A percentile compares a stretch with the other conserved stretches of the same genome.
phyloP scores from a whole-genome alignment of 768 basidiomycete genomes.

The Gymnopilus dilepis region DNA sequence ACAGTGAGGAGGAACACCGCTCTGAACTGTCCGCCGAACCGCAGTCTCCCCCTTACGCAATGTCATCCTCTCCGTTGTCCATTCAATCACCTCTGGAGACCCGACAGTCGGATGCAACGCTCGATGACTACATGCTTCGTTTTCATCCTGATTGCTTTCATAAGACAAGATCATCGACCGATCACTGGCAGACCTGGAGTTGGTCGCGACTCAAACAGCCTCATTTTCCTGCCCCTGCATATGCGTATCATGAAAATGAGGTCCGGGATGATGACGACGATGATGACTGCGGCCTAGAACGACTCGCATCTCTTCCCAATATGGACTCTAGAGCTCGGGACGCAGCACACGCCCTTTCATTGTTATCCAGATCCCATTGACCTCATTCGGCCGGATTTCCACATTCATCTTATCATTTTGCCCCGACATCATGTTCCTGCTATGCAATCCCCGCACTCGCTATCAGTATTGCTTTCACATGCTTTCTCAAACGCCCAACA shows the following conservation, averaged over 20 bases:
- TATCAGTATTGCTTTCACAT: constrained; percentile 7
- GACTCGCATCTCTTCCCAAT: constrained; percentile 11
- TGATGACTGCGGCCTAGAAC: constrained; percentile 8
- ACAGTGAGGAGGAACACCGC: constrained; percentile 29
- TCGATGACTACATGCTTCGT: constrained; percentile 39
- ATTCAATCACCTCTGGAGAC: constrained; percentile 14
- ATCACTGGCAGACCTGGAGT: constrained; percentile 46
- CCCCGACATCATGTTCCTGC: background rate
- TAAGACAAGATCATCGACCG: constrained; percentile 15
- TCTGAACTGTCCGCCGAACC: constrained; percentile 23
- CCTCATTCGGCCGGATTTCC: constrained; percentile 1
- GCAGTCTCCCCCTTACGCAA: constrained; percentile 18
- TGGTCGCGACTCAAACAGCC: constrained; percentile 48
- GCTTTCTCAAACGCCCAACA: background rate
- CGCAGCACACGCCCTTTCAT: constrained; percentile 29
- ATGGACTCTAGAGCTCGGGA: constrained; percentile 26
- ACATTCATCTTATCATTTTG: background rate
- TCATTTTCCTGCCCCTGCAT: constrained; percentile 29
- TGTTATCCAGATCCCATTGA: constrained; percentile 25
- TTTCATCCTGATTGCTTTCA: constrained; percentile 35
- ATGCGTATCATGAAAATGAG: constrained; percentile 19
- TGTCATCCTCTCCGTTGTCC: constrained; percentile 13
- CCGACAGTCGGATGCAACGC: constrained; percentile 20
- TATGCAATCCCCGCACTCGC: background rate
- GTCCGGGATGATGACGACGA: constrained; percentile 20